Evolutionary conservation across 129 eudicot genomes (phyloP).

Genomic region (Flaveria ramosissima): DNA sequence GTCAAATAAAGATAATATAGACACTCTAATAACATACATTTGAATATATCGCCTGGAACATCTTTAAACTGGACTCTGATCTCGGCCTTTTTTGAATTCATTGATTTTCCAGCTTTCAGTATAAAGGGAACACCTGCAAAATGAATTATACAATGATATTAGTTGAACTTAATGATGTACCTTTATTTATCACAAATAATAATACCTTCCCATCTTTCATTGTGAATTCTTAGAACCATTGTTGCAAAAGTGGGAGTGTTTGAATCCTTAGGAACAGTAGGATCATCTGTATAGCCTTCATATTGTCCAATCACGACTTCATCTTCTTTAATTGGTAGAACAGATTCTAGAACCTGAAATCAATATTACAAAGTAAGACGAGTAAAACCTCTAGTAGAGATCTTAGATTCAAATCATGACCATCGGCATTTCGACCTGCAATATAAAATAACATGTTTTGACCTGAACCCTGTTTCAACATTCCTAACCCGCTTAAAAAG

Average conservation of each 20-base stretch:
- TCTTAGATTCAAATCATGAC: too few species aligned
- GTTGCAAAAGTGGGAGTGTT: conserved; percentile 98
- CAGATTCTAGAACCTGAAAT: conserved; percentile 83
- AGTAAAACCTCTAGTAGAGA: too few species aligned
- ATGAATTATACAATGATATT: conserved; percentile 10
- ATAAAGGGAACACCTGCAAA: conserved; percentile 90
- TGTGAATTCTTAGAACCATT: conserved; percentile 69
- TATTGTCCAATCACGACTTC: conserved; percentile 98
- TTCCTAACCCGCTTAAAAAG: neutral
- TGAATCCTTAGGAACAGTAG: conserved; percentile 87
- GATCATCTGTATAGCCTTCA: conserved; percentile 84
- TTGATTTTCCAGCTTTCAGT: conserved; percentile 88
- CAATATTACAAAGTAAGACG: neutral
- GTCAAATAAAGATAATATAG: neutral
- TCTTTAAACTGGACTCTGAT: conserved; percentile 38
- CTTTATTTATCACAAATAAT: too few species aligned
- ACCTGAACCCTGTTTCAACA: neutral
- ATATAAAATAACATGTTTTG: too few species aligned
- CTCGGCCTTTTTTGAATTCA: conserved; percentile 39
- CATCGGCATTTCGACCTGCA: neutral
- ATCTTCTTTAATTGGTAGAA: conserved; percentile 59
- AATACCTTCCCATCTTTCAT: conserved; percentile 97
- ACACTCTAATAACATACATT: conserved; percentile 21
- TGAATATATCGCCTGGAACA: conserved; percentile 37
- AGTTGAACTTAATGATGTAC: too few species aligned